Evolutionary conservation across 805 yeast genomes (phyloP), one percentile per base, ranked within the genome.

Genomic region (Yarrowia phangngaensis): DNA sequence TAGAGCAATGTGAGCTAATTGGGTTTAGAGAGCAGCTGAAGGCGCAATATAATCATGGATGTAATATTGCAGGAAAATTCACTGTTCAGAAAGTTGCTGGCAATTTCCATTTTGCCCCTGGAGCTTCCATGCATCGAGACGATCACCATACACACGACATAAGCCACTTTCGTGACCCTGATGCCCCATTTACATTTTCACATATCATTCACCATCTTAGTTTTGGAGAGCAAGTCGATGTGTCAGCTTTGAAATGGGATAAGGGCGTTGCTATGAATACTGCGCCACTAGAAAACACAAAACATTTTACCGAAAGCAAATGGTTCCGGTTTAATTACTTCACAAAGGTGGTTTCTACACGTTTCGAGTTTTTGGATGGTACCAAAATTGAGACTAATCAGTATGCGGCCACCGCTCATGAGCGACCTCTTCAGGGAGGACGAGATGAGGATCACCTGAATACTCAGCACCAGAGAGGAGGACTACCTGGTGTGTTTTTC

Each of bases 51-150:
- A 61, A 71, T 51, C 95, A 90, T 67, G 98, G 98, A 20, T 92
- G 98, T 66, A 75, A 95, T 55, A 72, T 92, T 30, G 73, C 75
- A 54, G 98, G 98, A 22, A 71, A 75, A 16, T 82, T 94, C 6
- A 70, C 77, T 56, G 78, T 92, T 60, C 85, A 85, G 65, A 78
- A 95, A 67, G 83, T 92, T 33, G 80, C 83, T 16, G 98, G 98
- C 38, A 84, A 86, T 60, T 68, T 92, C 54, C 97, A 92, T 69
- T 88, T 92, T 72, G 96, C 97, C 1, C 97, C 98, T 4, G 98
- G 98, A 30, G 79, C 83, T 19, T 79, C 94, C 2, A 73, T 71
- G 58, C 64, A 67, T 51, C 65, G 68, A 8, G 78, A 77, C 13
- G 73, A 74, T 43, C 55, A 52, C 40, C 98, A 92, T 64, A 72